Conservation (phyloP, 106 monocot genomes). For the Hemerocallis citrina region DNA sequence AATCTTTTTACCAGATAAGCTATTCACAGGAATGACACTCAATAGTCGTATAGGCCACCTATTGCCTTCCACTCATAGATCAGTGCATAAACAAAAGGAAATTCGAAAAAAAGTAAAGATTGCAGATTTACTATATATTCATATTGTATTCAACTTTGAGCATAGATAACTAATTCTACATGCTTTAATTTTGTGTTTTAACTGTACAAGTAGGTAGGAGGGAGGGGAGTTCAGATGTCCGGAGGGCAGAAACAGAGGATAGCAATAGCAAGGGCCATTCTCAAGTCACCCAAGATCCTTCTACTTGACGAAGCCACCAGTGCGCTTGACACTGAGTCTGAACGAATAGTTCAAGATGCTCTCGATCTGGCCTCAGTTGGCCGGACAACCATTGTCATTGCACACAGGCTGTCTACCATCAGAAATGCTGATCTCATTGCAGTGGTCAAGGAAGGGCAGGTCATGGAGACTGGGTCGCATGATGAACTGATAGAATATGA, state of each 20-base stretch:
- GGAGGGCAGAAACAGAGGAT: slow-evolving; percentile 49
- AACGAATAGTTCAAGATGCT: slow-evolving; percentile 34
- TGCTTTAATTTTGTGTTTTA: no score
- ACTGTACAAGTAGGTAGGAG: slow-evolving; percentile 34
- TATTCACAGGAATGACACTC: no score
- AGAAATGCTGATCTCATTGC: slow-evolving; percentile 32
- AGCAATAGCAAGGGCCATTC: slow-evolving; percentile 45
- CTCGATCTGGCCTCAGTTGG: slow-evolving; percentile 27
- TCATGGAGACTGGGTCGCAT: slow-evolving; percentile 37
- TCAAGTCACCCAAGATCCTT: slow-evolving; percentile 40
- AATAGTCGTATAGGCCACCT: no score
- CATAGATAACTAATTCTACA: no score
- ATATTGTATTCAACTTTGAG: no score
- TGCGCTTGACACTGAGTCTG: slow-evolving; percentile 42
- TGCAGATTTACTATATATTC: no score
- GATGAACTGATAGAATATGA: slow-evolving; percentile 23
- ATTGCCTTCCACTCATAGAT: no score
- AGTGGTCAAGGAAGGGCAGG: slow-evolving; percentile 27
- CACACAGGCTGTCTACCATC: slow-evolving; percentile 50
- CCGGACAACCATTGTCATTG: slow-evolving; percentile 40
- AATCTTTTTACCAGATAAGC: no score
- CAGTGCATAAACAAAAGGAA: no score
- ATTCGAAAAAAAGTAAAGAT: no score
- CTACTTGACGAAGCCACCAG: slow-evolving; percentile 55
- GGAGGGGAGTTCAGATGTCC: slow-evolving; percentile 44